Conservation (phyloP, 805 yeast species). For the Candida morakotiae region DNA sequence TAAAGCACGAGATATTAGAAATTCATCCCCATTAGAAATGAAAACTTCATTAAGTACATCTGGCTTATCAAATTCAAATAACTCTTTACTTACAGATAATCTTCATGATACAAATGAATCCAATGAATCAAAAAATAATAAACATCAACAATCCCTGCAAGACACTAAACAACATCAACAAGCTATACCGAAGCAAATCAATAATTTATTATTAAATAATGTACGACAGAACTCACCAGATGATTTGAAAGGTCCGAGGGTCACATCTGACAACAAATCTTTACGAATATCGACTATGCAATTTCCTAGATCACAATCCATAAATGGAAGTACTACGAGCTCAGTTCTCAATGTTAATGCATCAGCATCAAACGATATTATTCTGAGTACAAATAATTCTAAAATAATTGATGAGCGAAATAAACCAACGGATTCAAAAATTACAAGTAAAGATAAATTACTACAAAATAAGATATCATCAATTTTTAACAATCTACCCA, state of each 20-base stretch:
- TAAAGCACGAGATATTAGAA: background rate
- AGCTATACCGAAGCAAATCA: background rate
- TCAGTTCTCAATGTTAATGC: conserved; percentile 32
- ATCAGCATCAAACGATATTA: conserved; percentile 12
- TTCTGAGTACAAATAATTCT: conserved; percentile 11
- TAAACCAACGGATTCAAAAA: conserved; percentile 8
- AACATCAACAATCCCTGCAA: background rate
- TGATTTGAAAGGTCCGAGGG: conserved; percentile 17
- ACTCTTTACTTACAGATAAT: background rate
- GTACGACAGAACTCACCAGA: conserved; percentile 1
- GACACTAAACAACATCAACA: background rate
- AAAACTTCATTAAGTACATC: background rate
- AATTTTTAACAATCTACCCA: conserved; percentile 42
- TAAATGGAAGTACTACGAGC: conserved; percentile 25
- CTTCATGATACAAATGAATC: background rate
- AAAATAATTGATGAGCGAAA: conserved; percentile 15
- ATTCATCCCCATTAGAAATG: background rate
- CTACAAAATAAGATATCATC: conserved; percentile 32
- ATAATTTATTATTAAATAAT: background rate
- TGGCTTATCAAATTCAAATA: background rate
- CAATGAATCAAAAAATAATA: background rate
- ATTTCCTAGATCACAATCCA: conserved; percentile 11
- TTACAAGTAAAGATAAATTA: conserved; percentile 10
- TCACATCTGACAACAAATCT: conserved; percentile 32
- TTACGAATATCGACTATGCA: conserved; percentile 26